These are phyloP conservation scores for Coemansia sp. DNA, from an alignment of 192 early-diverging fungal genomes.

Conservation along the genomic window DNA sequence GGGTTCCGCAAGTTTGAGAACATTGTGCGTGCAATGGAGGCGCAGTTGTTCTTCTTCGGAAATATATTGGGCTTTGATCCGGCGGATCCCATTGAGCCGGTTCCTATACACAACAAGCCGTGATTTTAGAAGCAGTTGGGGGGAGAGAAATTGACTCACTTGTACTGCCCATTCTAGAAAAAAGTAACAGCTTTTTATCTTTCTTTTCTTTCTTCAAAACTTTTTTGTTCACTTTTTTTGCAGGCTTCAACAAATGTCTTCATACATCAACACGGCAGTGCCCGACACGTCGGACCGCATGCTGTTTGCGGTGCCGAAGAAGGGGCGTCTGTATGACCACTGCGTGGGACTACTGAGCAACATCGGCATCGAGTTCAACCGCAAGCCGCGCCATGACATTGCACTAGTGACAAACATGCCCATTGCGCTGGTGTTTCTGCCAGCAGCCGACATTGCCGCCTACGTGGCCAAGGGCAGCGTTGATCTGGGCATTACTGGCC, in stretches of 20 bases:
- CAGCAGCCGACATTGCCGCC: slow-evolving; percentile 93
- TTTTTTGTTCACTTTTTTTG: slow-evolving; percentile 5
- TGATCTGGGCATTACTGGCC: slow-evolving; percentile 95
- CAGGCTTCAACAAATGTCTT: slow-evolving; percentile 12
- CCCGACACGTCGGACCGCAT: slow-evolving; percentile 64
- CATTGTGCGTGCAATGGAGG: slow-evolving; percentile 62
- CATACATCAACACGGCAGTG: slow-evolving; percentile 36
- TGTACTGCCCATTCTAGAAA: neutral
- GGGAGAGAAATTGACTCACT: neutral
- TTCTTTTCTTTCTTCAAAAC: neutral
- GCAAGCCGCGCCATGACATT: slow-evolving; percentile 95
- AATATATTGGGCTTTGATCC: slow-evolving; percentile 62
- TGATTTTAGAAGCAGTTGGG: neutral
- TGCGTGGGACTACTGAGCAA: slow-evolving; percentile 78
- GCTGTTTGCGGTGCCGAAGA: slow-evolving; percentile 97
- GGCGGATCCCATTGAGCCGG: slow-evolving; percentile 53
- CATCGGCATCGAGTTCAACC: slow-evolving; percentile 94
- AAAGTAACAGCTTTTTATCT: no score
- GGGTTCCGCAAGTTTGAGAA: slow-evolving; percentile 70
- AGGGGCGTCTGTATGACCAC: slow-evolving; percentile 93
- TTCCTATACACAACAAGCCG: slow-evolving; percentile 24
- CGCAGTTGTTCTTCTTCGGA: slow-evolving; percentile 70
- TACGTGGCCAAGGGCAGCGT: slow-evolving; percentile 95
- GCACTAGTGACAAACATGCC: slow-evolving; percentile 92
- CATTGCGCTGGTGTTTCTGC: slow-evolving; percentile 91